A percentile compares a stretch with the other conserved stretches of the same genome.
phyloP scores from a whole-genome alignment of 192 early-diverging fungal species.

The Rhizophagus prolifer region DNA sequence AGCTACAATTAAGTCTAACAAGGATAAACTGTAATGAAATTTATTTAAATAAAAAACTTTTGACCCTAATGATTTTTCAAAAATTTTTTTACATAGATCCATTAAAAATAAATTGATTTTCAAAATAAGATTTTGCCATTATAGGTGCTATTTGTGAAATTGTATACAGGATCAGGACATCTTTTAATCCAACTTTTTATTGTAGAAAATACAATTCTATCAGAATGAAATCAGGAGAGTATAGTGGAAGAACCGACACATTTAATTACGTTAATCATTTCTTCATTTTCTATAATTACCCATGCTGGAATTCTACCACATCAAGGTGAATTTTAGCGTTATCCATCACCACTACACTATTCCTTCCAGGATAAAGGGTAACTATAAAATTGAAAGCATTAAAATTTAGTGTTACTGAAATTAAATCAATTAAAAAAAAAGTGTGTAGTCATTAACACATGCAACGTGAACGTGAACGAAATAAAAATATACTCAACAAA shows the following conservation, averaged over 20 bases:
- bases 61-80: too few relatives aligned
- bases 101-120: background rate
- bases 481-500: too few relatives aligned
- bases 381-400: background rate
- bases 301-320: too few relatives aligned
- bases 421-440: too few relatives aligned
- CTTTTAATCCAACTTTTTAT: constrained; percentile 10
- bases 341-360: background rate
- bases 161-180: background rate
- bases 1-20: too few relatives aligned
- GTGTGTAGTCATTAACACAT: too few relatives aligned
- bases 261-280: background rate
- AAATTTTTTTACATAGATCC: too few relatives aligned
- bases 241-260: background rate
- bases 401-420: too few relatives aligned
- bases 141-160: background rate
- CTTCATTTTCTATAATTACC: too few relatives aligned
- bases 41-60: too few relatives aligned
- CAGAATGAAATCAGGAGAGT: constrained; percentile 9
- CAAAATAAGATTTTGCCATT: background rate
- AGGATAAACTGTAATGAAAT: too few relatives aligned
- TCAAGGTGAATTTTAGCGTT: constrained; percentile 9
- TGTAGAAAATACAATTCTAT: constrained; percentile 6
- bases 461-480: too few relatives aligned
- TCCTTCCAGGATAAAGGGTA: background rate